Evolutionary conservation across 2,329 filamentous ascomycete genomes (phyloP), one percentile per base, ranked within the genome.

Genomic region (Podosphaera fusca): DNA sequence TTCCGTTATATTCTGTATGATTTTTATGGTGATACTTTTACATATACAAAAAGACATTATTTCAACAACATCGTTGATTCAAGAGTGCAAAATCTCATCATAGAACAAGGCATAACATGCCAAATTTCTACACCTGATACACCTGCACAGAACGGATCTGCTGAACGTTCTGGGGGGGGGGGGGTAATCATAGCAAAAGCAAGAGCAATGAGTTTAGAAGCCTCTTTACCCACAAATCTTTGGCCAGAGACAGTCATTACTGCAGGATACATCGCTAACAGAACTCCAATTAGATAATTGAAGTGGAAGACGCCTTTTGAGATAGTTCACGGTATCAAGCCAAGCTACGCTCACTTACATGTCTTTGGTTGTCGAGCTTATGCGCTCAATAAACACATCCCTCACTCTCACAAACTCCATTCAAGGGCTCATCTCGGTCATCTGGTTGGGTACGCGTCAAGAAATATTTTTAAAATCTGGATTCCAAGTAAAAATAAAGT

Each of bases 221-320:
- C 38, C 2, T 46, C 38, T 4, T 12, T n/a, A 9, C 36, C 35
- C 1, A 55, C 53, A 34, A 34, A 46, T 7, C 40, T 55, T n/a
- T 55, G 38, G 38, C 53, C 38, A 14, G 38, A 55, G 21, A 55
- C 29, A 46, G 31, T 55, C 10, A 21, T 7, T 8, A 33, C n/a
- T 34, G 53, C 53, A 55, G 38, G 12, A 34, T 55, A 55, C 33
- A 55, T 55, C n/a, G n/a, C n/a, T n/a, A n/a, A n/a, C n/a, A n/a
- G n/a, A n/a, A n/a, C n/a, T n/a, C n/a, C n/a, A n/a, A 55, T 55
- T 35, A 4, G 38, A 12, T 30, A 55, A 35, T 35, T 46, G 12
- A 31, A 2, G 9, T 46, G 38, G 53, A 55, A 55, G 35, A 47
- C 53, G n/a, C 38, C 53, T 9, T 55, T 55, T 30, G 30, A 55